Base-by-base conservation (phyloP, 208 protist species). In the Trypanosoma scelopori region DNA sequence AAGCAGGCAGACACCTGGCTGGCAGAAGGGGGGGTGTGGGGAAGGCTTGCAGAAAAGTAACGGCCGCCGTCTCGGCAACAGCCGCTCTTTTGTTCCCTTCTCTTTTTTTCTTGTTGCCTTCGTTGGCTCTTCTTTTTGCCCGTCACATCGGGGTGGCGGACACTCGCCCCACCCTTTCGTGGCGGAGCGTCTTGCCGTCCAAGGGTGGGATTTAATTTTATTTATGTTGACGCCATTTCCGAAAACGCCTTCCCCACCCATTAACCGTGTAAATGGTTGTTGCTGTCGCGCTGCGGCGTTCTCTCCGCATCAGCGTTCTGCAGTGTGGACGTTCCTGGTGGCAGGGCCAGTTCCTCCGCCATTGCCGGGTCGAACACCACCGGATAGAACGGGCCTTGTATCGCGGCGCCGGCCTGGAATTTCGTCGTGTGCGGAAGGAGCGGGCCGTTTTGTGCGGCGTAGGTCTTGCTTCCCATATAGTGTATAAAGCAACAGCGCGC, bases 291-390 rank as follows among this genome's bases (percentile, higher is more conserved):
- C 32, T 55, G 43, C 28, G 37, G 43, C 28, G 37, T 50, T 28
- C 45, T 20, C 20, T 42, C 43, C 18, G n/a, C 23, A 20, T 1
- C 22, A 1, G 20, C 35, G n/a, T 47, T 45, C 3, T n/a, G 22
- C 5, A 22, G n/a, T 3, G 37, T 9, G 22, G 28, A 5, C 7
- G 18, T 45, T n/a, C 32, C 28, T 4, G 66, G 52, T 5, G 87
- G 76, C 69, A 83, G 65, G n/a, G 79, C 55, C 3, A 88, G 62
- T 53, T 88, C 87, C 47, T 93, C 87, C 7, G 82, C 74, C 71
- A 93, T 80, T 35, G 83, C 84, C 0, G 89, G 89, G 61, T 94
- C 85, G 58, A 94, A 94, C 1, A 90, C 89, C 43, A 84, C 77
- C 4, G 89, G 89, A 65, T 87, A 94, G 69, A 82, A 92, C 11